phyloP scores from a whole-genome alignment of 345 rosid genomes.

The Boechera divaricarpa region DNA sequence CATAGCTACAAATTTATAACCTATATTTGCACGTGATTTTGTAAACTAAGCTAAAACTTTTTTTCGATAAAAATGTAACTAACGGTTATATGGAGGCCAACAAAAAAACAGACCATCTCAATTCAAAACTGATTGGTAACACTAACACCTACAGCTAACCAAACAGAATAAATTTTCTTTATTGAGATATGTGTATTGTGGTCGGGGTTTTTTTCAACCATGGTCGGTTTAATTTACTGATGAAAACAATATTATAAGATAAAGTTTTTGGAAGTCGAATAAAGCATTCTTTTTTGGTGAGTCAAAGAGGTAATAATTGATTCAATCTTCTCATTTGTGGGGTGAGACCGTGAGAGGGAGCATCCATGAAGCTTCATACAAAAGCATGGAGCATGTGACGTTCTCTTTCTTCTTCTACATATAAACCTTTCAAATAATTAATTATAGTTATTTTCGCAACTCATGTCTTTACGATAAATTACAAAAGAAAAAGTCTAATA shows the following conservation, averaged over 20 bases:
- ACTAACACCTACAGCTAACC: background rate
- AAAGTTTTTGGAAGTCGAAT: slow-evolving; percentile 20
- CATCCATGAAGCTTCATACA: slow-evolving; percentile 45
- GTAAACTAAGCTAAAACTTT: background rate
- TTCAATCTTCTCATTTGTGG: slow-evolving; percentile 20
- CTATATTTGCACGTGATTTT: background rate
- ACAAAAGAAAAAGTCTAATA: background rate
- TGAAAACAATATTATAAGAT: slow-evolving; percentile 11
- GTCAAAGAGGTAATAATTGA: slow-evolving; percentile 42
- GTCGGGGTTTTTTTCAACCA: background rate
- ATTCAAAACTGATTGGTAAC: slow-evolving; percentile 1
- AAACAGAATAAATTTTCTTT: slow-evolving; percentile 3
- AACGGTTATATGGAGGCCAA: background rate
- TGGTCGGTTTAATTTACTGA: background rate
- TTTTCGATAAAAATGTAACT: background rate
- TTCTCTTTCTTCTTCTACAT: slow-evolving; percentile 22
- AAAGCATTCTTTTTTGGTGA: slow-evolving; percentile 7
- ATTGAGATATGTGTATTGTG: slow-evolving; percentile 15
- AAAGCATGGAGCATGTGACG: slow-evolving; percentile 43
- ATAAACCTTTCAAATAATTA: slow-evolving; percentile 6
- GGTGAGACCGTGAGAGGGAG: slow-evolving; percentile 29
- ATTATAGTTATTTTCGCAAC: background rate
- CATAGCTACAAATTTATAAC: background rate
- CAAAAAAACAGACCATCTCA: background rate
- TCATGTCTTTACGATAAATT: background rate